A percentile compares a stretch with the other conserved stretches of the same genome.
phyloP scores from a whole-genome alignment of 768 basidiomycete genomes.

The Lactifluus subvellereus region DNA sequence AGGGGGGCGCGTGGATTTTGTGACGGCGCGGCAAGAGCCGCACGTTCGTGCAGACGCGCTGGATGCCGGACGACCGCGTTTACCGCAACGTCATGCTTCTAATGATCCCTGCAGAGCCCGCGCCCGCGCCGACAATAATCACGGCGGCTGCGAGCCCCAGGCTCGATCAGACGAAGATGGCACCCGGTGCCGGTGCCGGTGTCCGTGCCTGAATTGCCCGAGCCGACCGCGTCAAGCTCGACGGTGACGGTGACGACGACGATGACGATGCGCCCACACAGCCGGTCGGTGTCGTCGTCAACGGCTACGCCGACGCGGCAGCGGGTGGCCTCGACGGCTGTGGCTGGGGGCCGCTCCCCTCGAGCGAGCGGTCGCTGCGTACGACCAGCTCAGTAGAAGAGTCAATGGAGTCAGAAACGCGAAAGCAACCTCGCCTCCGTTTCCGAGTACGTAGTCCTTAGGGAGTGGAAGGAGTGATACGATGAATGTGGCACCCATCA shows the following conservation, averaged over 20 bases:
- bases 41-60: slow-evolving; percentile 45
- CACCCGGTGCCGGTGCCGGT: neutral
- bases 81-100: slow-evolving; percentile 51
- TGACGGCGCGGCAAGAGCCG: slow-evolving; percentile 54
- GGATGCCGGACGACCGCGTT: slow-evolving; percentile 42
- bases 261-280: slow-evolving; percentile 13
- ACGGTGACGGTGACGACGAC: slow-evolving; percentile 30
- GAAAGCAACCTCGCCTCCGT: slow-evolving; percentile 40
- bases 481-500: slow-evolving; percentile 25
- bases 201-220: slow-evolving; percentile 1
- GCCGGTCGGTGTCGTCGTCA: slow-evolving; percentile 9
- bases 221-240: neutral
- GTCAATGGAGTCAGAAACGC: slow-evolving; percentile 50
- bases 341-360: too few species aligned
- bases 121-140: slow-evolving; percentile 19
- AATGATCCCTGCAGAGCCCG: slow-evolving; percentile 27
- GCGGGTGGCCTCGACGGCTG: too few species aligned
- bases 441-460: too few species aligned
- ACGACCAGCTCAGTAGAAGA: slow-evolving; percentile 47
- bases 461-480: too few species aligned
- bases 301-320: too few species aligned
- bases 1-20: slow-evolving; percentile 49
- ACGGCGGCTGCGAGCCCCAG: neutral
- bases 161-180: slow-evolving; percentile 9
- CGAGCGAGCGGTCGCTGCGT: slow-evolving; percentile 1